phyloP scores from a whole-genome alignment of 345 rosid genomes.

The Ailanthus altissimus region DNA sequence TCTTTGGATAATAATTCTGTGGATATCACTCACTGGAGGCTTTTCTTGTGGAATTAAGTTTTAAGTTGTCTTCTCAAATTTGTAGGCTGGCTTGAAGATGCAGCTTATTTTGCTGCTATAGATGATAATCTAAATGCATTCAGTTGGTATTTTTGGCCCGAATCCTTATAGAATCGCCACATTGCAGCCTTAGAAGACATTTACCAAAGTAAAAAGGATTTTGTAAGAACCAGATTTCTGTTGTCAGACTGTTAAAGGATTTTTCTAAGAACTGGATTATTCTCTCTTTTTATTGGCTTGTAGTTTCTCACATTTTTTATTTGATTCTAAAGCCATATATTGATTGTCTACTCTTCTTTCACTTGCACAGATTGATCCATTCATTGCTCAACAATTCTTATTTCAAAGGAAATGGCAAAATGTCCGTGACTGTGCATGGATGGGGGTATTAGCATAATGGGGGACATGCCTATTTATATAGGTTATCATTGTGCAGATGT shows the following conservation, averaged over 20 bases:
- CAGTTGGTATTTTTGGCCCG: constrained; percentile 93
- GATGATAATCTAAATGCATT: constrained; percentile 52
- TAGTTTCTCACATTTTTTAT: constrained; percentile 1
- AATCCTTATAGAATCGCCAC: constrained; percentile 74
- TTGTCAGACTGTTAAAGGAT: constrained; percentile 34
- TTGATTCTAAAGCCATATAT: constrained; percentile 11
- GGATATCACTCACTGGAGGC: background rate
- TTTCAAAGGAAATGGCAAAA: constrained; percentile 98
- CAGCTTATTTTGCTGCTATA: constrained; percentile 95
- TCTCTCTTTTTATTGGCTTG: constrained; percentile 17
- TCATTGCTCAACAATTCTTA: constrained; percentile 87
- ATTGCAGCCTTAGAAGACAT: constrained; percentile 86
- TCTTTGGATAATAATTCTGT: background rate
- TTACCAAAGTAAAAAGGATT: constrained; percentile 69
- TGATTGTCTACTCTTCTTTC: constrained; percentile 27
- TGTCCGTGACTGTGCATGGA: constrained; percentile 64
- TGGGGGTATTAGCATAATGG: constrained; percentile 85
- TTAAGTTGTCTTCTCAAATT: constrained; percentile 20
- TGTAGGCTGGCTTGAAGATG: constrained; percentile 96
- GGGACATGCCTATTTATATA: constrained; percentile 98
- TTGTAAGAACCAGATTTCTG: constrained; percentile 53
- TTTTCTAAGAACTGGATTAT: constrained; percentile 53
- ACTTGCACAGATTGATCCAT: constrained; percentile 66
- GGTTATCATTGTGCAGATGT: constrained; percentile 98
- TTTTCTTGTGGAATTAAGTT: background rate